A percentile compares a stretch with the other conserved stretches of the same genome.
These are phyloP conservation scores for Zychaea mexicana DNA, from an alignment of 371 early-diverging fungal species.

Conservation along the genomic window DNA sequence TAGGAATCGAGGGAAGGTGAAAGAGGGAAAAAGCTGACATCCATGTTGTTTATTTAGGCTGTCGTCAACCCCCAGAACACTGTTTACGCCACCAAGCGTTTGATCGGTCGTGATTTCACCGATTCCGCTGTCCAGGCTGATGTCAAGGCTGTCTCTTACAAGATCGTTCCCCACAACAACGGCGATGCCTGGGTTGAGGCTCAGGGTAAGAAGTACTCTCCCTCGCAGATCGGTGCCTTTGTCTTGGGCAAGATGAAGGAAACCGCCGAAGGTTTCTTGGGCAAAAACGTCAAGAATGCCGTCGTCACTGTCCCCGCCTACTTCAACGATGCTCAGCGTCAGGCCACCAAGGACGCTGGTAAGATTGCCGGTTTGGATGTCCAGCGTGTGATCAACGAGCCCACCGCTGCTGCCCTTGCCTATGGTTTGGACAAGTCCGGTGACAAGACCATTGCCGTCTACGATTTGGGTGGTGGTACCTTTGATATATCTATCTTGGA, in stretches of 20 bases:
- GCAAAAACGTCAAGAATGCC: constrained; percentile 86
- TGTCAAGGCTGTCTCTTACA: constrained; percentile 86
- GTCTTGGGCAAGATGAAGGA: constrained; percentile 94
- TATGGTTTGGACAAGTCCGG: constrained; percentile 97
- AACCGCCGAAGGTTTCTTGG: constrained; percentile 85
- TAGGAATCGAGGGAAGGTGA: neutral
- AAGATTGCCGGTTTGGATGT: constrained; percentile 96
- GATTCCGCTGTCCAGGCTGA: constrained; percentile 89
- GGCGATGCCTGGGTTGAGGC: constrained; percentile 96
- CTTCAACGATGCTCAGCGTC: constrained; percentile 97
- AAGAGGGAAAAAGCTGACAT: neutral
- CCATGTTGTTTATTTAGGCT: constrained; percentile 51
- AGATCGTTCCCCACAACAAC: constrained; percentile 85
- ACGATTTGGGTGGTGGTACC: constrained; percentile 99
- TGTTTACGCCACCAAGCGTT: constrained; percentile 92
- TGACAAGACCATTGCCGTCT: constrained; percentile 95
- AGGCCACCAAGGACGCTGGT: constrained; percentile 99
- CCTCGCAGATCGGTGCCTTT: constrained; percentile 93
- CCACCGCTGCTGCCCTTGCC: constrained; percentile 99
- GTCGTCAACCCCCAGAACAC: constrained; percentile 94
- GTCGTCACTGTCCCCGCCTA: constrained; percentile 92
- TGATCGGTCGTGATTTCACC: constrained; percentile 92
- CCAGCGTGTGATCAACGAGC: constrained; percentile 98
- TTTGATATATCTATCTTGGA: constrained; percentile 99
- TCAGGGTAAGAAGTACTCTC: constrained; percentile 90